phyloP scores from a whole-genome alignment of 345 rosid species.

The Geranium rotundifolium region DNA sequence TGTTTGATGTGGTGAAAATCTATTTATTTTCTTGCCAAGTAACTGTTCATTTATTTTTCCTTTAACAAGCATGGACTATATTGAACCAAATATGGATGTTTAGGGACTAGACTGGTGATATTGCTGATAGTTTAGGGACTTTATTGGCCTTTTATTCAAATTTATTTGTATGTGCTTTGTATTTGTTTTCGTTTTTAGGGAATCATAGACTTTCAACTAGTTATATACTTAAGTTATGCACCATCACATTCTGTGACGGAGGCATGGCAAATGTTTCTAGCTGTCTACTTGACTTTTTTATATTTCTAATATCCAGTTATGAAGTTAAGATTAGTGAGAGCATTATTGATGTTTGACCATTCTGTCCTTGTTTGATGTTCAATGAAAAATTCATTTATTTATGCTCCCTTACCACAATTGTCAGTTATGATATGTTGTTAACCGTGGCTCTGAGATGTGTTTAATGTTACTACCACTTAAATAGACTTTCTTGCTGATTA shows the following conservation, averaged over 20 bases:
- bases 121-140: too few relatives aligned
- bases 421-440: not conserved
- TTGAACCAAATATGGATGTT: too few relatives aligned
- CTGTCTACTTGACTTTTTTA: not conserved
- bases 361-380: not conserved
- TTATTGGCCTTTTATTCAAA: too few relatives aligned
- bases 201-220: not conserved
- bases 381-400: not conserved
- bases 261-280: not conserved
- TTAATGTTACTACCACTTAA: not conserved
- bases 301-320: not conserved
- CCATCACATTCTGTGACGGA: not conserved
- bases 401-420: not conserved
- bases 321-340: not conserved
- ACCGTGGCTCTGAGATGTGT: not conserved
- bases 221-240: not conserved
- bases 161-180: not conserved
- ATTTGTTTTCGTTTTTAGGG: not conserved
- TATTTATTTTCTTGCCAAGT: too few relatives aligned
- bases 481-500: slow-evolving; percentile 1
- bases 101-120: too few relatives aligned
- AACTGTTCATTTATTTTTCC: too few relatives aligned
- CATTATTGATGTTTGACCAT: not conserved
- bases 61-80: too few relatives aligned
- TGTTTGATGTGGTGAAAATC: too few relatives aligned